These are phyloP conservation scores for Quercus phellos DNA, from an alignment of 331 rosid genomes.

Conservation along the genomic window DNA sequence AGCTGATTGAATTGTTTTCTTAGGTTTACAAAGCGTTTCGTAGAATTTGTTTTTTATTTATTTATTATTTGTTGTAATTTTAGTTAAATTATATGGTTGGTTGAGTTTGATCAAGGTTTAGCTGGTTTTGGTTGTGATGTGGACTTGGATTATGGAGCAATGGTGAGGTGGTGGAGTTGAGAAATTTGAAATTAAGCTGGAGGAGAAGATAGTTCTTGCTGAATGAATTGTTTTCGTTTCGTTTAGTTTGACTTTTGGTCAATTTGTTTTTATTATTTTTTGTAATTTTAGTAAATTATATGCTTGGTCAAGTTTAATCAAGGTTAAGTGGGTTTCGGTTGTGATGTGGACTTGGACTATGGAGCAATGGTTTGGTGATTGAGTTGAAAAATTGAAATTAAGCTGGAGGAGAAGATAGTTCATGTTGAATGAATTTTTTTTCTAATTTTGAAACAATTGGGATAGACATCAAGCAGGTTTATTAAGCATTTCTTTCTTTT, in stretches of 20 bases:
- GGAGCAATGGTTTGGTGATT: not conserved
- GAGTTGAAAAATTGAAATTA: not conserved
- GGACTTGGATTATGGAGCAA: not conserved
- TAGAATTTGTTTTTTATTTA: not conserved
- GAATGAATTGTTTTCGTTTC: too few species aligned
- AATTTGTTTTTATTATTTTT: not conserved
- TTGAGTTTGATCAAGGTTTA: not conserved
- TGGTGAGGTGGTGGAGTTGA: not conserved
- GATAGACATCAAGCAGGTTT: too few species aligned
- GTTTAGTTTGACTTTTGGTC: too few species aligned
- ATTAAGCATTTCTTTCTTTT: too few species aligned
- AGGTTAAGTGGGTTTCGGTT: not conserved
- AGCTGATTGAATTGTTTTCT: too few species aligned
- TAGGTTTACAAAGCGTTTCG: too few species aligned
- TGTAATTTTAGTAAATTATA: not conserved
- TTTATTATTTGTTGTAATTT: not conserved
- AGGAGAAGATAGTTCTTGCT: not conserved
- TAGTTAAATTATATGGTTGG: not conserved
- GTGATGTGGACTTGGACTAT: not conserved
- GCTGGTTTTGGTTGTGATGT: not conserved
- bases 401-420: not conserved
- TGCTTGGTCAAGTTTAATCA: not conserved
- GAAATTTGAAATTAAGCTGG: not conserved
- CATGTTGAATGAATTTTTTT: too few species aligned
- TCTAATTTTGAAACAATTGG: too few species aligned